Percentiles rank a stretch among this genome's conserved stretches.
phyloP scores from a whole-genome alignment of 139 green algal genomes.

The Ulvella scutata region DNA sequence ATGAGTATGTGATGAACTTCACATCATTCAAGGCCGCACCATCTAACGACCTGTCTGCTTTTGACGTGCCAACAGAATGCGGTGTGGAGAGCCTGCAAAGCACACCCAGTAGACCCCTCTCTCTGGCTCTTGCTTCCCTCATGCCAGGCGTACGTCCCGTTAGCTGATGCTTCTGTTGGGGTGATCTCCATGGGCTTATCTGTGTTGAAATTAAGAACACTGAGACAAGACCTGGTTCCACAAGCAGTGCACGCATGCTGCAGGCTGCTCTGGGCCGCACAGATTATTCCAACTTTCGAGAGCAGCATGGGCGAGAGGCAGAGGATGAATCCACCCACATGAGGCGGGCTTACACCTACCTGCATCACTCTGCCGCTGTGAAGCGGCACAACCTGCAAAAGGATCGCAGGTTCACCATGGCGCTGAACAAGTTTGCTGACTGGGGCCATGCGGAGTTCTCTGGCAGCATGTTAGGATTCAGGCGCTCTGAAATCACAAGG shows the following conservation, averaged over 20 bases:
- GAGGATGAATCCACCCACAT: background rate
- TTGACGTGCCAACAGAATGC: constrained; percentile 12
- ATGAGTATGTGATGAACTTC: constrained; percentile 26
- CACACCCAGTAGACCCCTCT: background rate
- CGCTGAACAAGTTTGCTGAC: background rate
- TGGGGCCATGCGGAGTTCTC: background rate
- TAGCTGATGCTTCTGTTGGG: background rate
- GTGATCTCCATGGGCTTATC: too few species aligned
- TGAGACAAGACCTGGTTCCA: too few species aligned
- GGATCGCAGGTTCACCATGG: background rate
- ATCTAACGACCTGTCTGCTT: background rate
- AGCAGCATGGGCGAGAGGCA: background rate
- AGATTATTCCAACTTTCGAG: background rate
- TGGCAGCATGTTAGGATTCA: background rate
- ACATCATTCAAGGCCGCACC: constrained; percentile 10
- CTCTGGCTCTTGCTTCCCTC: background rate
- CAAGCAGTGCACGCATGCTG: background rate
- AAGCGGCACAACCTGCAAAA: constrained; percentile 1
- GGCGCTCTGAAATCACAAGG: background rate
- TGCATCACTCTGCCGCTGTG: background rate
- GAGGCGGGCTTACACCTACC: background rate
- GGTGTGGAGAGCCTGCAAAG: background rate
- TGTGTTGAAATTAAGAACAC: too few species aligned
- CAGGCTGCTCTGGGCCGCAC: background rate
- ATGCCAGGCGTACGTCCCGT: background rate